Evolutionary conservation across 768 basidiomycete genomes (phyloP).

Genomic region (Phylloporus rhodoxanthus): DNA sequence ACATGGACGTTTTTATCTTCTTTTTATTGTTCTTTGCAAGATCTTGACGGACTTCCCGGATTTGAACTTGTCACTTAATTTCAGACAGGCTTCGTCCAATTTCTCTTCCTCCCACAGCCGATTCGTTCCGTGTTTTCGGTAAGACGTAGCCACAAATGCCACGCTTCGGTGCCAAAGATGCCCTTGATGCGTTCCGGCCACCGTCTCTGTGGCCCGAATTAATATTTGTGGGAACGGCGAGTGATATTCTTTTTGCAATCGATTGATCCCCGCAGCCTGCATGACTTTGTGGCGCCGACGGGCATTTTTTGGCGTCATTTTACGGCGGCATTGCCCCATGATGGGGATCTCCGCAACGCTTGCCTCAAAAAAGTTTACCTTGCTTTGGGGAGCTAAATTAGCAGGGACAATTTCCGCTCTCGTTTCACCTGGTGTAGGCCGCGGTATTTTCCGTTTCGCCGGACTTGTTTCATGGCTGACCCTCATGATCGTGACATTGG

Average conservation of each 20-base stretch:
- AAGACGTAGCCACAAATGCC: neutral
- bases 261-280: neutral
- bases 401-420: neutral
- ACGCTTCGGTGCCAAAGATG: neutral
- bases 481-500: neutral
- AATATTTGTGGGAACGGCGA: neutral
- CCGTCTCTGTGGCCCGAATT: neutral
- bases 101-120: neutral
- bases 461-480: slow-evolving; percentile 3
- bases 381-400: neutral
- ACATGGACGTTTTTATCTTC: slow-evolving; percentile 1
- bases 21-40: neutral
- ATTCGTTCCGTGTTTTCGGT: neutral
- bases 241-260: neutral
- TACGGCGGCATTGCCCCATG: neutral
- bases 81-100: neutral
- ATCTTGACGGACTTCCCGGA: slow-evolving; percentile 8
- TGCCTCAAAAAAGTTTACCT: neutral
- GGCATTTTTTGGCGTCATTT: neutral
- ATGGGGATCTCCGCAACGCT: neutral
- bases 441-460: neutral
- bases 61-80: neutral
- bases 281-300: neutral
- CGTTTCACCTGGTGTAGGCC: neutral
- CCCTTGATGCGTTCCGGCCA: neutral